Evolutionary conservation across 306 rosid species (phyloP).

Genomic region (Potentilla sterilis): DNA sequence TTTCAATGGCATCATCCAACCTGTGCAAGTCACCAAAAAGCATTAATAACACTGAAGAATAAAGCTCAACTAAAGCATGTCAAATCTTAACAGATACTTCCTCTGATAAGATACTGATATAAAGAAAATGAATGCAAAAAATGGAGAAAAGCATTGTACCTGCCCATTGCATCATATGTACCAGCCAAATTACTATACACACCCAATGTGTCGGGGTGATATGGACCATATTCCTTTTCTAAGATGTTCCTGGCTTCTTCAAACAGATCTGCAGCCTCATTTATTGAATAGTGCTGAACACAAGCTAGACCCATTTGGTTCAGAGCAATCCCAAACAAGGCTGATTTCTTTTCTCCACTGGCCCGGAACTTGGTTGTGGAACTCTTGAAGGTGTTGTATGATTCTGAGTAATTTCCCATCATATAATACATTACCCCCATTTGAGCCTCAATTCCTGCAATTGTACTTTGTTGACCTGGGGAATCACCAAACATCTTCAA

Average conservation of each 20-base stretch:
- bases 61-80: conserved; percentile 4
- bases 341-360: conserved; percentile 69
- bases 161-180: conserved; percentile 91
- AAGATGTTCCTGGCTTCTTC: conserved; percentile 70
- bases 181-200: conserved; percentile 87
- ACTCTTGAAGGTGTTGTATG: conserved; percentile 60
- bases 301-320: conserved; percentile 93
- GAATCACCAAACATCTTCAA: conserved; percentile 52
- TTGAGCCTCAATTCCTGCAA: conserved; percentile 88
- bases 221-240: conserved; percentile 79
- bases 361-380: conserved; percentile 58
- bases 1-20: conserved; percentile 78
- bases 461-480: conserved; percentile 66
- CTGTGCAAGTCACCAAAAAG: conserved; percentile 33
- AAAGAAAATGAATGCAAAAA: not conserved
- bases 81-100: not conserved
- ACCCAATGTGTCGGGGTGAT: conserved; percentile 74
- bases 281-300: conserved; percentile 65
- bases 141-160: conserved; percentile 39
- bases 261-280: conserved; percentile 87
- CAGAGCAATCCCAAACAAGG: conserved; percentile 74
- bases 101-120: not conserved
- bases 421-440: conserved; percentile 79
- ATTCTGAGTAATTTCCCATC: conserved; percentile 68
- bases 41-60: conserved; percentile 17